phyloP scores from a whole-genome alignment of 768 basidiomycete species.

The Mycena amicta region DNA sequence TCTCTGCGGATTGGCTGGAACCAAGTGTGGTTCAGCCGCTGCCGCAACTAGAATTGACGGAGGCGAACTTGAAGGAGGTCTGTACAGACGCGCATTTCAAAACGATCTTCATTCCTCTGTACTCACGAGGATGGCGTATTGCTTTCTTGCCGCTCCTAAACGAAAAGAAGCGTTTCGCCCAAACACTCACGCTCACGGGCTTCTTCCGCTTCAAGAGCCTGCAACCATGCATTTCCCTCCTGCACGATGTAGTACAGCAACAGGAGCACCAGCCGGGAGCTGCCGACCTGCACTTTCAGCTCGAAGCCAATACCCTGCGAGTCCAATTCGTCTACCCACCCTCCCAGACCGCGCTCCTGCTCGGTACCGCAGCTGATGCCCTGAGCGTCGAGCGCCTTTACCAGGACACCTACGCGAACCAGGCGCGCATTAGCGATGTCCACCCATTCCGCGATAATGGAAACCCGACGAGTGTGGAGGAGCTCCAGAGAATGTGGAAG shows the following conservation, averaged over 20 bases:
- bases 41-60: not conserved
- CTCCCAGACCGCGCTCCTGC: constrained; percentile 1
- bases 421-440: constrained; percentile 8
- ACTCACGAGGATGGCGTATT: constrained; percentile 14
- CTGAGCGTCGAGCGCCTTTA: constrained; percentile 14
- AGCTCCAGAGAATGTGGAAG: constrained; percentile 9
- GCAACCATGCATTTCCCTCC: constrained; percentile 2
- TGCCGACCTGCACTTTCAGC: constrained; percentile 14
- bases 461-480: constrained; percentile 6
- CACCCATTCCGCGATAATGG: constrained; percentile 6
- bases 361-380: constrained; percentile 9
- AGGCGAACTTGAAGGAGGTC: not conserved
- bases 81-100: constrained; percentile 13
- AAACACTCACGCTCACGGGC: constrained; percentile 6
- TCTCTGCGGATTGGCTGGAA: no score
- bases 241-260: constrained; percentile 6
- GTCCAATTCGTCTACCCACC: constrained; percentile 15
- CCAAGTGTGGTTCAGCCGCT: not conserved
- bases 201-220: constrained; percentile 14
- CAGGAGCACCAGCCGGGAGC: not conserved
- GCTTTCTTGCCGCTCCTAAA: constrained; percentile 12
- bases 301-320: constrained; percentile 17
- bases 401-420: constrained; percentile 1
- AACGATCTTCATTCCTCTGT: constrained; percentile 8
- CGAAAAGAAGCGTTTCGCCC: not conserved